A percentile compares a stretch with the other conserved stretches of the same genome.
These are phyloP conservation scores for Pythium scleroteichum DNA, from an alignment of 352 stramenopile species.

Conservation along the genomic window DNA sequence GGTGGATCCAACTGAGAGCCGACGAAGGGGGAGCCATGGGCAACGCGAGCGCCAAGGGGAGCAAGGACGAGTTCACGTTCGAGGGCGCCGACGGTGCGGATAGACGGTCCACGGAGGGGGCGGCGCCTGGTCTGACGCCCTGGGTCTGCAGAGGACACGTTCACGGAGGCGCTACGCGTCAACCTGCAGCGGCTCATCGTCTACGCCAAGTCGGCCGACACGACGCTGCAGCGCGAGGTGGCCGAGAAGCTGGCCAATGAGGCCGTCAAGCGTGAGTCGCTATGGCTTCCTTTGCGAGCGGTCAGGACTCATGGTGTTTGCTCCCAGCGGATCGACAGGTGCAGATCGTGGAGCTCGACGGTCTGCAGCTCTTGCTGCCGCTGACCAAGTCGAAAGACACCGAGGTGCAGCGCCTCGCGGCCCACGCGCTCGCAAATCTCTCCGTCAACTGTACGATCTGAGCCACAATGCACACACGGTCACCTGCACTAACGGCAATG, in stretches of 20 bases:
- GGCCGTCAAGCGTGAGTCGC: constrained; percentile 84
- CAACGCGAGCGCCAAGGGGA: constrained; percentile 63
- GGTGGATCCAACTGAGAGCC: neutral
- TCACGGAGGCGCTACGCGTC: constrained; percentile 85
- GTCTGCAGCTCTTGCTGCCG: constrained; percentile 91
- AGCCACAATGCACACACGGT: too few relatives aligned
- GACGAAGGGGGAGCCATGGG: constrained; percentile 20
- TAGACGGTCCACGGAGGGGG: neutral
- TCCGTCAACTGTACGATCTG: constrained; percentile 91
- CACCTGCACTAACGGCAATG: neutral
- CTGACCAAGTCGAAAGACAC: constrained; percentile 91
- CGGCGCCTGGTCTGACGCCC: neutral
- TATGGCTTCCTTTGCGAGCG: neutral
- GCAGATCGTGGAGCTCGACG: constrained; percentile 94
- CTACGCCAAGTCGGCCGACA: constrained; percentile 91
- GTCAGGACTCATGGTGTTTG: neutral
- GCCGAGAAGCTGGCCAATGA: constrained; percentile 95
- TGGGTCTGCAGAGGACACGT: constrained; percentile 69
- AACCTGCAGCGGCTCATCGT: constrained; percentile 92
- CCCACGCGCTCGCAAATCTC: constrained; percentile 93
- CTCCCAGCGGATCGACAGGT: constrained; percentile 86
- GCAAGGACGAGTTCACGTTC: constrained; percentile 83
- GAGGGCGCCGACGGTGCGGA: constrained; percentile 62
- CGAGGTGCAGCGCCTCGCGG: constrained; percentile 92
- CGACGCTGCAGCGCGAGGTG: constrained; percentile 88